Evolutionary conservation across 352 stramenopile species (phyloP).

Genomic region (Phytopythium ostracodes): DNA sequence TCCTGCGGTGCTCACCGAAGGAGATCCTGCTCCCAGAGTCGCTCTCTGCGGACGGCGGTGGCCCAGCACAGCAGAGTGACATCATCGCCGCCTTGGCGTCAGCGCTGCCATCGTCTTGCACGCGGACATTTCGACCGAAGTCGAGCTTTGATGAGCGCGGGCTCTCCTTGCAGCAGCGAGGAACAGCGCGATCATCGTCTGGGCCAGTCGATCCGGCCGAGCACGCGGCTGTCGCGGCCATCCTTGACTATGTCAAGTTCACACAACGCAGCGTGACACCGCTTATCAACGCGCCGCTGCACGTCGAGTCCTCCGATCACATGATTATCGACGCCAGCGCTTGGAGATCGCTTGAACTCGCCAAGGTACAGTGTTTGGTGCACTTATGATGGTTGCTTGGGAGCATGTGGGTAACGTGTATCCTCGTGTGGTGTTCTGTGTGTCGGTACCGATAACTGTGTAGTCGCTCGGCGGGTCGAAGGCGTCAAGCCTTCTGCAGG

Average conservation of each 20-base stretch:
- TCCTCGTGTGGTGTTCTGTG: background rate
- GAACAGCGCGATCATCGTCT: background rate
- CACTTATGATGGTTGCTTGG: background rate
- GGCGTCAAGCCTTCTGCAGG: slow-evolving; percentile 50
- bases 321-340: slow-evolving; percentile 81
- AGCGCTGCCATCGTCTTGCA: slow-evolving; percentile 41
- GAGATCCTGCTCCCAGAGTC: slow-evolving; percentile 60
- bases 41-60: background rate
- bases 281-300: slow-evolving; percentile 35
- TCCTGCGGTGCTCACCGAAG: slow-evolving; percentile 60
- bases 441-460: no score
- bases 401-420: background rate
- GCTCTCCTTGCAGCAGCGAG: background rate
- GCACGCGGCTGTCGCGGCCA: slow-evolving; percentile 39
- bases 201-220: slow-evolving; percentile 18
- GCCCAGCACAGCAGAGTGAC: slow-evolving; percentile 12
- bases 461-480: slow-evolving; percentile 51
- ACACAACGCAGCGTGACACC: slow-evolving; percentile 37
- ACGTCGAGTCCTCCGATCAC: slow-evolving; percentile 62
- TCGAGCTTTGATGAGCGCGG: slow-evolving; percentile 15
- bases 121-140: slow-evolving; percentile 55
- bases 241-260: slow-evolving; percentile 68
- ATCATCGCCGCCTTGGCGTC: slow-evolving; percentile 27
- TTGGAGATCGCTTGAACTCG: slow-evolving; percentile 67
- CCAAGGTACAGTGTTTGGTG: slow-evolving; percentile 24